Base-by-base conservation (phyloP, 208 protist genomes). In the Acanthamoeba polyphaga region DNA sequence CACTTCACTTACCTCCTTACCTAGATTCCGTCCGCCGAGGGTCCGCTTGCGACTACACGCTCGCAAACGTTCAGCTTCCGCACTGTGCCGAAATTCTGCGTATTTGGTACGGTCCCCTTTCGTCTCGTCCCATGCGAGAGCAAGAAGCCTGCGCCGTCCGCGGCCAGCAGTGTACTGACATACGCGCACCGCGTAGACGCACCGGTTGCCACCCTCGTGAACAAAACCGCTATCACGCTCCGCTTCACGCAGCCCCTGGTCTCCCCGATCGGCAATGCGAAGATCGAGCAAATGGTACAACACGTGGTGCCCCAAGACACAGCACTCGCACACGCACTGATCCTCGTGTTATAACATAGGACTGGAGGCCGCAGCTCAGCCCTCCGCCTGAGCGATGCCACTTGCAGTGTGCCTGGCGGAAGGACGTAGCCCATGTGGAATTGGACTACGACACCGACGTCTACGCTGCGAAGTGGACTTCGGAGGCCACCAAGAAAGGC, bases 31-130 rank as follows among this genome's bases (percentile, higher is more conserved):
- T 93, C 88, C 22, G 58, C 53, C 6, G 88, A 93, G 64, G 88
- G 88, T 15, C 88, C 88, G 49, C 53, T 93, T 27, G 15, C 62
- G 17, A 80, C 88, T 2, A 72, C 62, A 12, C 88, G 88, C 13
- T 80, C 43, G 51, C 88, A 93, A 34, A 93, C n/a, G 64, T 93
- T 58, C 88, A 80, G 7, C 38, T 93, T 93, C 70, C 62, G 70
- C 70, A 93, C 88, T n/a, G 70, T 78, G 0, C 46, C 64, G 19
- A 17, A 32, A 19, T 93, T 93, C 46, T 4, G 66, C n/a, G 88
- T 93, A 9, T 15, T 78, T 17, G 70, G 88, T 93, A 93, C 22
- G 8, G 60, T 58, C 15, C 13, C 9, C 15, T 58, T 58, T n/a
- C 58, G 17, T 29, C 13, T 22, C n/a, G 34, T 84, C 12, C n/a